phyloP scores from a whole-genome alignment of 306 rosid species.

The Mimosa bimucronata region DNA sequence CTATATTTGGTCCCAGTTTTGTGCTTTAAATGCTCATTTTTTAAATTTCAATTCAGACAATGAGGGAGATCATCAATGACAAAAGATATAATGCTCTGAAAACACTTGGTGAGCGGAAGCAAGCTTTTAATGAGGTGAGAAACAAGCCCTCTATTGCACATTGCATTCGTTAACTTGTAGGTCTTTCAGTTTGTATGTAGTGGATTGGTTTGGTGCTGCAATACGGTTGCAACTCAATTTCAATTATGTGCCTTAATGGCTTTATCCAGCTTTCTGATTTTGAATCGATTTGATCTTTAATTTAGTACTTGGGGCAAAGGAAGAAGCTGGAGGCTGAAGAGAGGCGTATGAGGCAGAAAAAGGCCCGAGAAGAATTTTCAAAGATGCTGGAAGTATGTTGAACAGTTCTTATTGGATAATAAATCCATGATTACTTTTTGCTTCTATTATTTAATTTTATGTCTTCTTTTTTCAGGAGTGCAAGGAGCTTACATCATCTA shows the following conservation, averaged over 20 bases:
- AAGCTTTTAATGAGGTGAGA: slow-evolving; percentile 97
- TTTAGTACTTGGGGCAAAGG: slow-evolving; percentile 96
- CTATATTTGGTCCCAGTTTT: slow-evolving; percentile 28
- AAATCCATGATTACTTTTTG: slow-evolving; percentile 23
- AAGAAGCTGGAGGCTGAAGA: slow-evolving; percentile 97
- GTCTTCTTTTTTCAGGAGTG: slow-evolving; percentile 71
- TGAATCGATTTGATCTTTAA: slow-evolving; percentile 37
- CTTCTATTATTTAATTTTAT: slow-evolving; percentile 25
- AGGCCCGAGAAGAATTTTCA: slow-evolving; percentile 91
- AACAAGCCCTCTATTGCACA: slow-evolving; percentile 25
- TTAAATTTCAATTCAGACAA: slow-evolving; percentile 61
- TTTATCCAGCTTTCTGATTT: slow-evolving; percentile 33
- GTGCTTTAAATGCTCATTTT: slow-evolving; percentile 39
- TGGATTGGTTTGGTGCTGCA: slow-evolving; percentile 19
- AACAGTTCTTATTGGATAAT: not conserved
- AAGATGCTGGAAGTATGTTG: slow-evolving; percentile 97
- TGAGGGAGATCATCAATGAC: slow-evolving; percentile 95
- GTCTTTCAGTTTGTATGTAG: slow-evolving; percentile 21
- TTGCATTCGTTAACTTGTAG: slow-evolving; percentile 14
- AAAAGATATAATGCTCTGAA: slow-evolving; percentile 89
- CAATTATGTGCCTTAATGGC: slow-evolving; percentile 2
- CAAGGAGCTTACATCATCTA: slow-evolving; percentile 89
- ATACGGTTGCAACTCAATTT: slow-evolving; percentile 23
- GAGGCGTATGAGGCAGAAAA: slow-evolving; percentile 93
- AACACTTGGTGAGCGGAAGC: slow-evolving; percentile 98